Evolutionary conservation across 169 alveolate genomes (phyloP).

Genomic region (Plasmodium vivax): DNA sequence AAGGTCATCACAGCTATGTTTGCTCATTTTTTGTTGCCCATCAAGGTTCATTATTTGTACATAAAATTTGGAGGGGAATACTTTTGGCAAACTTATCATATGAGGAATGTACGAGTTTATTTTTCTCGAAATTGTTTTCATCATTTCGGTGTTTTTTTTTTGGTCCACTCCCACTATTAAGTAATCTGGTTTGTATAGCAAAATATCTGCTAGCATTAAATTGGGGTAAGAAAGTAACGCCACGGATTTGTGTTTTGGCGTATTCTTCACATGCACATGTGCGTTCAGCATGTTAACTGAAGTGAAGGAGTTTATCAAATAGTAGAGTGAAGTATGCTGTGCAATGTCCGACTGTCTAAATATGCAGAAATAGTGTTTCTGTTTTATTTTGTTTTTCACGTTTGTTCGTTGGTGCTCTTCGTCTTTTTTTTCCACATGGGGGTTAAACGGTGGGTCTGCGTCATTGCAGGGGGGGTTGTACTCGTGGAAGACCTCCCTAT

Average conservation of each 20-base stretch:
- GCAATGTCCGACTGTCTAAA: conserved; percentile 65
- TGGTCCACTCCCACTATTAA: conserved; percentile 63
- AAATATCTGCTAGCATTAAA: conserved; percentile 69
- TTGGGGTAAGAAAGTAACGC: conserved; percentile 67
- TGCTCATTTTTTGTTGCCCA: conserved; percentile 69
- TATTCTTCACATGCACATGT: conserved; percentile 50
- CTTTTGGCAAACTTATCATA: conserved; percentile 6
- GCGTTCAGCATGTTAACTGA: conserved; percentile 35
- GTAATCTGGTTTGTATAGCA: conserved; percentile 48
- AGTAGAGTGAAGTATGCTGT: conserved; percentile 46
- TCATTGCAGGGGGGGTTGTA: not conserved
- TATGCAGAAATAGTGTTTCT: conserved; percentile 55
- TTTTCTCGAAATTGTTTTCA: conserved; percentile 53
- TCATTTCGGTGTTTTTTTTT: conserved; percentile 55
- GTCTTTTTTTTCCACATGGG: not conserved
- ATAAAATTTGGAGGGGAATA: conserved; percentile 31
- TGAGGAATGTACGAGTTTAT: conserved; percentile 9
- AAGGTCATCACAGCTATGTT: conserved; percentile 5
- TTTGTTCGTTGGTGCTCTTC: not conserved
- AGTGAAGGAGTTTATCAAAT: conserved; percentile 64
- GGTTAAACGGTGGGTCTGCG: not conserved
- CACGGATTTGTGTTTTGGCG: conserved; percentile 28
- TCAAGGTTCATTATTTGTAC: conserved; percentile 60
- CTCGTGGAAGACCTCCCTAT: not conserved
- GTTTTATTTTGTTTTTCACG: not conserved